Base-by-base conservation (phyloP, 139 green algal genomes). In the Chlorella sp. region DNA sequence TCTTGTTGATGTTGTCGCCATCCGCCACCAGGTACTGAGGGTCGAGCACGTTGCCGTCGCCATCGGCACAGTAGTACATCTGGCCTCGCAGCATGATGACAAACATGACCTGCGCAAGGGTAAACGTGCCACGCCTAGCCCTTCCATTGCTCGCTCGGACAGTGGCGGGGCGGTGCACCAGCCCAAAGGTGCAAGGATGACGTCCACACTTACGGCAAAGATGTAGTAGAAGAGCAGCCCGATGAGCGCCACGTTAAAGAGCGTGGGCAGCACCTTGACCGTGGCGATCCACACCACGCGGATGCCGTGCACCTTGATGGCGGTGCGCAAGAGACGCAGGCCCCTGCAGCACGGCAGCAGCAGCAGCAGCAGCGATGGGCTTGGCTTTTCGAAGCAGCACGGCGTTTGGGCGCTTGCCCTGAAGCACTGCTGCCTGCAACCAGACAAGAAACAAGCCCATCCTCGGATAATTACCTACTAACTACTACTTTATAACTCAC, bases 151-250 rank as follows among this genome's bases (percentile, higher is more conserved):
- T n/a, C n/a, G n/a, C n/a, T n/a, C n/a, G n/a, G n/a, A n/a, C n/a
- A n/a, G n/a, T n/a, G n/a, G n/a, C n/a, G n/a, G n/a, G n/a, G n/a
- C n/a, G n/a, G n/a, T n/a, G n/a, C n/a, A n/a, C n/a, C n/a, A n/a
- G n/a, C n/a, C n/a, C n/a, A n/a, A n/a, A n/a, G n/a, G n/a, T n/a
- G n/a, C n/a, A n/a, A n/a, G n/a, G n/a, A n/a, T n/a, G n/a, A n/a
- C n/a, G n/a, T n/a, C n/a, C n/a, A n/a, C 88, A 67, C 62, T 67
- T 27, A 67, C 65, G 30, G 74, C 86, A 78, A 94, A 92, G 26
- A 91, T 88, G 51, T 91, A 74, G 79, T 86, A 91, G 74, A 94
- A 88, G 26, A 91, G 78, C 31, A 85, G 20, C 34, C 78, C 90
- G 4, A 94, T 63, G 30, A 91, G 75, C 31, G 86, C 5, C 0